Evolutionary conservation across 768 basidiomycete genomes (phyloP).

Genomic region (Asterophora lycoperdoides): DNA sequence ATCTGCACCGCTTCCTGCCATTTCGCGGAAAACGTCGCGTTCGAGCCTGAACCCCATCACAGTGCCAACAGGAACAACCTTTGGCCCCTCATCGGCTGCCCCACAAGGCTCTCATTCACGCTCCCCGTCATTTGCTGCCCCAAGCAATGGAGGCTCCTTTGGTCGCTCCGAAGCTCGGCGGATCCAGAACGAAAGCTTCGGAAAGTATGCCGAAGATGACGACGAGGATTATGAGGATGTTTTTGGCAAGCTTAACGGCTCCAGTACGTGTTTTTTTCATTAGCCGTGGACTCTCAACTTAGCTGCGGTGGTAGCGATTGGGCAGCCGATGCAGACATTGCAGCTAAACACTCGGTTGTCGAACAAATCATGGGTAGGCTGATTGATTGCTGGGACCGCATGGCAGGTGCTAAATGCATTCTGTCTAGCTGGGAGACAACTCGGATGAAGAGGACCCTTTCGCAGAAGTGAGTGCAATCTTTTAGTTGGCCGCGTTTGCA

Average conservation of each 20-base stretch:
- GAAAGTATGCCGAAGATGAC: constrained; percentile 79
- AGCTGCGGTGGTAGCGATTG: constrained; percentile 35
- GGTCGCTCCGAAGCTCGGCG: constrained; percentile 63
- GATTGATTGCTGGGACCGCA: neutral
- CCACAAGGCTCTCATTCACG: constrained; percentile 42
- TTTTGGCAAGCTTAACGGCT: constrained; percentile 73
- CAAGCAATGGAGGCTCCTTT: constrained; percentile 50
- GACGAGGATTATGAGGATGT: constrained; percentile 97
- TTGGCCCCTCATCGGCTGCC: constrained; percentile 26
- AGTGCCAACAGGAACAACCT: constrained; percentile 22
- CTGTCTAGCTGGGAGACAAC: constrained; percentile 64
- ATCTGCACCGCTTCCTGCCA: constrained; percentile 62
- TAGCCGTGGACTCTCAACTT: constrained; percentile 1
- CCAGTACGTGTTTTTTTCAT: constrained; percentile 42
- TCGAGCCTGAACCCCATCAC: constrained; percentile 47
- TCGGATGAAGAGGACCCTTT: constrained; percentile 96
- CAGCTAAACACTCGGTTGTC: constrained; percentile 85
- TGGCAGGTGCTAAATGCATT: neutral
- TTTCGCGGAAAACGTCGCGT: constrained; percentile 50
- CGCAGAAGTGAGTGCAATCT: constrained; percentile 59
- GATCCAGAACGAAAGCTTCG: constrained; percentile 53
- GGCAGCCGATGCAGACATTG: constrained; percentile 66
- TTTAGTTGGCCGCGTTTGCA: neutral
- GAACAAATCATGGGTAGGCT: constrained; percentile 81
- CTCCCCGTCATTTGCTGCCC: constrained; percentile 51